Percentiles rank a stretch among this genome's conserved stretches.
These are phyloP conservation scores for Beta corolliflora DNA, from an alignment of 179 eudicot species.

Conservation along the genomic window DNA sequence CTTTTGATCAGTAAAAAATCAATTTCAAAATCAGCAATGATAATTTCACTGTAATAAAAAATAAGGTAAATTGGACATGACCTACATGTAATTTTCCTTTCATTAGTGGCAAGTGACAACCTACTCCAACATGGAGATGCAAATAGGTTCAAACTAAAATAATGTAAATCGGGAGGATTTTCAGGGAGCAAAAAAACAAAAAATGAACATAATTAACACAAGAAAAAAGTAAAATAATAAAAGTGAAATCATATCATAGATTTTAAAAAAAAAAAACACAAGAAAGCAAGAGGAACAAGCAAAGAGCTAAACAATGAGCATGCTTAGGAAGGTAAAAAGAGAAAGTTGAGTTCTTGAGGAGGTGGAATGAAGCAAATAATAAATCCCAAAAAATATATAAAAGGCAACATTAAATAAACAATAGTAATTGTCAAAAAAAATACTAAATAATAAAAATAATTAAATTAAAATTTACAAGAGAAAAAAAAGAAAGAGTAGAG, in stretches of 20 bases:
- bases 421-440: too few species aligned
- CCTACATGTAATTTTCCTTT: background rate
- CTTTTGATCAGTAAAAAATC: too few species aligned
- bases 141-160: background rate
- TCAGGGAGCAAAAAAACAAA: background rate
- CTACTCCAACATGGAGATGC: background rate
- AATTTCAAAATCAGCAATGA: too few species aligned
- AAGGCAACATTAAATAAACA: background rate
- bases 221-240: too few species aligned
- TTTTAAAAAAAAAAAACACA: too few species aligned
- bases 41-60: too few species aligned
- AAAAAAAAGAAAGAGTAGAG: conserved; percentile 1
- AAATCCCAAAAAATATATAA: background rate
- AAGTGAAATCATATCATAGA: too few species aligned
- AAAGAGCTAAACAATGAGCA: background rate
- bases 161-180: conserved; percentile 1
- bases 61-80: too few species aligned
- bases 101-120: background rate
- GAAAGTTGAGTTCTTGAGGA: background rate
- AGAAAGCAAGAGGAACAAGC: background rate
- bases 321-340: background rate
- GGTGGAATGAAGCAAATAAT: background rate
- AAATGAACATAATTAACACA: too few species aligned
- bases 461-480: background rate
- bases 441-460: background rate